Percentiles rank a stretch among this genome's conserved stretches.
These are phyloP conservation scores for Liriodendron chinense DNA, from an alignment of 164 flowering plant species.

Conservation along the genomic window DNA sequence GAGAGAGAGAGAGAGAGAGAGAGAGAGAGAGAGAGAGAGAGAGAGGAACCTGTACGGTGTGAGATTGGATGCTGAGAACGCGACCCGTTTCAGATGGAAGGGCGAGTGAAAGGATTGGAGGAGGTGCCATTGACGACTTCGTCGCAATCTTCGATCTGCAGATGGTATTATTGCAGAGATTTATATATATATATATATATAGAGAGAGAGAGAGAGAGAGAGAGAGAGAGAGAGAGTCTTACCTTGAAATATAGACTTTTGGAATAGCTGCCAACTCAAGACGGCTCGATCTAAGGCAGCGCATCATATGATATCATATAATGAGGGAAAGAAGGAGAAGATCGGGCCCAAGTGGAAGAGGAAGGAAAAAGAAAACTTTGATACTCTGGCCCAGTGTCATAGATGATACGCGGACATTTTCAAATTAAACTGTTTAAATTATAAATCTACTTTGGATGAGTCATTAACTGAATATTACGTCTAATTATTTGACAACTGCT, in stretches of 20 bases:
- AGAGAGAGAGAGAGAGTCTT: neutral
- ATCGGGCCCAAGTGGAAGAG: neutral
- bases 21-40: neutral
- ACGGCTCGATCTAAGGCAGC: neutral
- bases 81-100: conserved; percentile 93
- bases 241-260: neutral
- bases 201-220: neutral
- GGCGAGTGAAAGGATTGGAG: conserved; percentile 85
- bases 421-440: too few relatives aligned
- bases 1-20: neutral
- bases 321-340: neutral
- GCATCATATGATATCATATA: neutral
- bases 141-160: neutral
- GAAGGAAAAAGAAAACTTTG: too few relatives aligned
- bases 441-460: too few relatives aligned
- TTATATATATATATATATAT: too few relatives aligned
- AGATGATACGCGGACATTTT: too few relatives aligned
- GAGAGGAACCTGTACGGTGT: conserved; percentile 82
- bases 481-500: too few relatives aligned
- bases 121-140: conserved; percentile 22
- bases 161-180: neutral
- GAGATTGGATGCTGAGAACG: conserved; percentile 97
- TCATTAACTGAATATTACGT: too few relatives aligned
- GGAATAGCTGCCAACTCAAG: neutral
- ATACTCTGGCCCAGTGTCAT: neutral